Conservation (phyloP, 306 rosid genomes). For the Prosopis cineraria region DNA sequence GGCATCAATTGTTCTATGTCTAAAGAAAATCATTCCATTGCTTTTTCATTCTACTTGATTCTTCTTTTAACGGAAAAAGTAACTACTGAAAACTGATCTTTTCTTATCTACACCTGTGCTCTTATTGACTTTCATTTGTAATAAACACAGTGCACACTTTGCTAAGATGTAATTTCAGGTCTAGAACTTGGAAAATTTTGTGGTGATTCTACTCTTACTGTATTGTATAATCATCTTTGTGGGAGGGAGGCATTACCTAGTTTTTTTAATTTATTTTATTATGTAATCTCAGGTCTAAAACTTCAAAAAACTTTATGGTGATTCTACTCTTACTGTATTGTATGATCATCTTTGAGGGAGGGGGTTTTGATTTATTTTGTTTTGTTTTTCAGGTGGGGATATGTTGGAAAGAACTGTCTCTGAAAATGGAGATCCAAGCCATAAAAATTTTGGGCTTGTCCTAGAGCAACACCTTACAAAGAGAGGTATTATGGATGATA, state of each 20-base stretch:
- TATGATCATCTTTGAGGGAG: no score
- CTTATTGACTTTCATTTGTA: conserved; percentile 5
- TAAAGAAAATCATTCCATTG: not conserved
- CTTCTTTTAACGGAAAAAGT: not conserved
- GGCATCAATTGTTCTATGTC: conserved; percentile 9
- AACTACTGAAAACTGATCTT: not conserved
- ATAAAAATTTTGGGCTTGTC: conserved; percentile 39
- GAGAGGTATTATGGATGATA: conserved; percentile 42
- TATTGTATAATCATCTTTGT: conserved; percentile 4
- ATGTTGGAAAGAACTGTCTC: conserved; percentile 40
- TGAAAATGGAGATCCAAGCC: conserved; percentile 35
- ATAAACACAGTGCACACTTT: not conserved
- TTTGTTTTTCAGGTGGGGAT: conserved; percentile 46
- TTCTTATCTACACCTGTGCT: not conserved
- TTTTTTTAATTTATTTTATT: no score
- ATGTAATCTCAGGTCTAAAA: no score
- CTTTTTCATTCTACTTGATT: not conserved
- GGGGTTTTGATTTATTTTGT: no score
- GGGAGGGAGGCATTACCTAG: conserved; percentile 3
- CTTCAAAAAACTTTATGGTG: no score
- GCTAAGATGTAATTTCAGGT: not conserved
- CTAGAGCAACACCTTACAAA: conserved; percentile 35
- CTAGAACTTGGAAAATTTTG: not conserved
- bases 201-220: conserved; percentile 11
- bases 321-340: no score